phyloP scores from a whole-genome alignment of 257 asterid genomes.

The Parsonsia alboflavescens region DNA sequence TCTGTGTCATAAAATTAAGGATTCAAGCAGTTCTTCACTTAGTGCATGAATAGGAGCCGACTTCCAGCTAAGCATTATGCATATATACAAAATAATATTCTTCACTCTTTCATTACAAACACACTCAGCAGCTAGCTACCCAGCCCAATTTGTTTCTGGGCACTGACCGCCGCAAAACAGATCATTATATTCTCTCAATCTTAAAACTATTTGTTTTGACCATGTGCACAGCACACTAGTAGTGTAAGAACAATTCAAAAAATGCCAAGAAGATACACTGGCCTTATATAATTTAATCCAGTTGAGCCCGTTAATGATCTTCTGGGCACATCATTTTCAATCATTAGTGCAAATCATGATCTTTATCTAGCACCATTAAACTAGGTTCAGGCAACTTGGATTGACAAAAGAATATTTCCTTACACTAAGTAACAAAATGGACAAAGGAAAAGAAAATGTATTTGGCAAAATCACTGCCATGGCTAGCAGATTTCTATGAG shows the following conservation, averaged over 20 bases:
- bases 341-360: constrained; percentile 8
- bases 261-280: constrained; percentile 8
- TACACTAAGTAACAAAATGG: not conserved
- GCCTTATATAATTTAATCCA: not conserved
- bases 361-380: not conserved
- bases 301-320: not conserved
- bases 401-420: constrained; percentile 6
- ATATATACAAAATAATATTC: too few relatives aligned
- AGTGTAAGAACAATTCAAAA: constrained; percentile 1
- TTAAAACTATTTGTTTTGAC: not conserved
- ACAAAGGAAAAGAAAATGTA: not conserved
- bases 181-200: constrained; percentile 23
- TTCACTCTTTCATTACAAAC: too few relatives aligned
- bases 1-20: too few relatives aligned
- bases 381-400: constrained; percentile 15
- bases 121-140: too few relatives aligned
- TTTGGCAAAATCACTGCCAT: not conserved
- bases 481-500: not conserved
- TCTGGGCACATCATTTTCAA: not conserved
- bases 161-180: constrained; percentile 17
- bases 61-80: constrained; percentile 1
- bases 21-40: too few relatives aligned
- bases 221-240: constrained; percentile 22
- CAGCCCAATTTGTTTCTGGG: not conserved
- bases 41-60: not conserved